phyloP scores from a whole-genome alignment of 306 rosid genomes.

The Quercus cerris region DNA sequence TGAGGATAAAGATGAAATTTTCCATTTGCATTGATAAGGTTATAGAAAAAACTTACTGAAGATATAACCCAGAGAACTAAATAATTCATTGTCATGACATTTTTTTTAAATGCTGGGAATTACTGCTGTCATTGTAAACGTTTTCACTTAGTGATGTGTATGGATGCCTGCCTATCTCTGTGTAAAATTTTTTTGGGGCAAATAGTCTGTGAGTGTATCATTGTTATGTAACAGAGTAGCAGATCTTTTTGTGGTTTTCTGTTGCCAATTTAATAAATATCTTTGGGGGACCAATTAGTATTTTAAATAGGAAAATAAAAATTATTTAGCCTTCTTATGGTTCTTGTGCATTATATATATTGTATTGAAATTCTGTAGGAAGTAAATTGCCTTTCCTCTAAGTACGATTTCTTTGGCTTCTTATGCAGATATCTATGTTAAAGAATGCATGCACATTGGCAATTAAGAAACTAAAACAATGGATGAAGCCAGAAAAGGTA shows the following conservation, averaged over 20 bases:
- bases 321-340: background rate
- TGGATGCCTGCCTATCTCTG: background rate
- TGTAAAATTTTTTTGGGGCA: too few relatives aligned
- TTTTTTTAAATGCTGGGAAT: background rate
- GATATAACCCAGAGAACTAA: background rate
- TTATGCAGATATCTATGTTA: slow-evolving; percentile 64
- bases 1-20: too few relatives aligned
- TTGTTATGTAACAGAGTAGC: background rate
- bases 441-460: slow-evolving; percentile 56
- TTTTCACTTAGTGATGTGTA: background rate
- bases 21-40: too few relatives aligned
- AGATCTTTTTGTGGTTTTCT: background rate
- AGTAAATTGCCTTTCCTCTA: too few relatives aligned
- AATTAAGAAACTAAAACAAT: slow-evolving; percentile 55
- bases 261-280: background rate
- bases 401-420: slow-evolving; percentile 18
- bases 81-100: background rate
- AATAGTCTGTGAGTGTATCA: background rate
- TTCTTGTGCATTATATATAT: background rate
- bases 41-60: too few relatives aligned
- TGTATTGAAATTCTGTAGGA: background rate
- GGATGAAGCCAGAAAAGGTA: slow-evolving; percentile 93
- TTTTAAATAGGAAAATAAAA: background rate
- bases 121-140: background rate
- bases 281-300: background rate